Percentiles rank a stretch among this genome's conserved stretches.
Evolutionary conservation across 2,329 filamentous ascomycete genomes (phyloP).

Genomic region (Pyrenochaeta sp.): DNA sequence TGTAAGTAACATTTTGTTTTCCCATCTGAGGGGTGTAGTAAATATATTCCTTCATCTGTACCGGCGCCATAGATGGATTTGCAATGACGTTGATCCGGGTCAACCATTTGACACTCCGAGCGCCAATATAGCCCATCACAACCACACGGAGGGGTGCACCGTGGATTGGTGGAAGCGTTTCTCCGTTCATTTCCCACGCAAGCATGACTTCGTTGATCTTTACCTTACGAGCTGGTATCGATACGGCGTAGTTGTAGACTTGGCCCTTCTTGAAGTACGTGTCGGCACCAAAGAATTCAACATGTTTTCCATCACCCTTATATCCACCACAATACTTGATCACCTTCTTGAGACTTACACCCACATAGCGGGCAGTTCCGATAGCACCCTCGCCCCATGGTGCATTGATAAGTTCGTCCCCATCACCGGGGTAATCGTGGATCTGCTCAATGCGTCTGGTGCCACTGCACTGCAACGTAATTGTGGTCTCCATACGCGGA

Average conservation of each 20-base stretch:
- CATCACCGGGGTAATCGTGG: conserved; percentile 69
- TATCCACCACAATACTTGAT: conserved; percentile 75
- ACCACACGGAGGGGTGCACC: conserved; percentile 70
- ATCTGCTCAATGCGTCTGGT: conserved; percentile 76
- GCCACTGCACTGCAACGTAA: conserved; percentile 73
- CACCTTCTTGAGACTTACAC: conserved; percentile 72
- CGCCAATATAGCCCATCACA: conserved; percentile 73
- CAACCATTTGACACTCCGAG: conserved; percentile 69
- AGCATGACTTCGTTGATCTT: conserved; percentile 72
- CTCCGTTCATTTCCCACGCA: conserved; percentile 76
- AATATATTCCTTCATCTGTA: conserved; percentile 71
- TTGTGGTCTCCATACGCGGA: conserved; percentile 65
- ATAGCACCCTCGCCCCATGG: conserved; percentile 67
- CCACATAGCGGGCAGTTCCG: conserved; percentile 69
- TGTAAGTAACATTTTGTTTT: conserved; percentile 70
- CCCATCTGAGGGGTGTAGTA: conserved; percentile 75
- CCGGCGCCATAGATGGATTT: conserved; percentile 65
- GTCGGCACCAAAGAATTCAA: conserved; percentile 75
- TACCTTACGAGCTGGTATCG: conserved; percentile 73
- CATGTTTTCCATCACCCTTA: conserved; percentile 62
- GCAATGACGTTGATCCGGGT: conserved; percentile 69
- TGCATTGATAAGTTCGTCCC: conserved; percentile 64
- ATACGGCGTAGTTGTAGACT: conserved; percentile 72
- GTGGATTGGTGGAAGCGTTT: conserved; percentile 70
- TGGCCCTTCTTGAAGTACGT: conserved; percentile 76